Conservation (phyloP, 441 rosid species). For the Populus hybrid region DNA sequence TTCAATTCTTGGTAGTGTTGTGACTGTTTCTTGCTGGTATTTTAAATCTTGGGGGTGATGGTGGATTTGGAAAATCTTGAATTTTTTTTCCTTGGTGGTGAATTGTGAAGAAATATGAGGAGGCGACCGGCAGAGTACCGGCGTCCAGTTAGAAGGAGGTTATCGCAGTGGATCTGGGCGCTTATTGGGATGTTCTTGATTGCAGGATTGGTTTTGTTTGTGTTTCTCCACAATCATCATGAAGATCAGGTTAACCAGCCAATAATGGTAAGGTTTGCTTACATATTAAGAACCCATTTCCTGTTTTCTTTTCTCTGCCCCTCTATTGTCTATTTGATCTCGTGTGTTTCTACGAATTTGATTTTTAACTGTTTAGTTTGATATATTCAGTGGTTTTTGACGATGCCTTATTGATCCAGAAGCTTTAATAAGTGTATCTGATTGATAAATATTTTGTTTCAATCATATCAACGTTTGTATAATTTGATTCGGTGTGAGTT, state of each 20-base stretch:
- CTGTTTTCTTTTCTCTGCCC: neutral
- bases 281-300: neutral
- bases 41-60: constrained; percentile 17
- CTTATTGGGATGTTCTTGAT: constrained; percentile 62
- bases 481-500: neutral
- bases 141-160: constrained; percentile 91
- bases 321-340: constrained; percentile 4
- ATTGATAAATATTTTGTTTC: constrained; percentile 6
- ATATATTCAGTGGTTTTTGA: neutral
- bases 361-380: constrained; percentile 3
- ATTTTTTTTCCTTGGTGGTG: constrained; percentile 27
- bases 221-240: constrained; percentile 72
- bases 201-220: constrained; percentile 76
- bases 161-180: constrained; percentile 81
- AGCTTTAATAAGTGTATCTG: neutral
- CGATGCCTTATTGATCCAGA: constrained; percentile 15
- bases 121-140: constrained; percentile 93
- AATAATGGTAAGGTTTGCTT: constrained; percentile 35
- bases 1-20: constrained; percentile 2
- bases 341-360: neutral
- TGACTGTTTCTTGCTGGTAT: neutral
- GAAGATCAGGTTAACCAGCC: constrained; percentile 61
- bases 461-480: neutral
- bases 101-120: constrained; percentile 65
- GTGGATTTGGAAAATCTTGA: constrained; percentile 31